Conservation (phyloP, 352 stramenopile species). For the Globisporangium spiculum region DNA sequence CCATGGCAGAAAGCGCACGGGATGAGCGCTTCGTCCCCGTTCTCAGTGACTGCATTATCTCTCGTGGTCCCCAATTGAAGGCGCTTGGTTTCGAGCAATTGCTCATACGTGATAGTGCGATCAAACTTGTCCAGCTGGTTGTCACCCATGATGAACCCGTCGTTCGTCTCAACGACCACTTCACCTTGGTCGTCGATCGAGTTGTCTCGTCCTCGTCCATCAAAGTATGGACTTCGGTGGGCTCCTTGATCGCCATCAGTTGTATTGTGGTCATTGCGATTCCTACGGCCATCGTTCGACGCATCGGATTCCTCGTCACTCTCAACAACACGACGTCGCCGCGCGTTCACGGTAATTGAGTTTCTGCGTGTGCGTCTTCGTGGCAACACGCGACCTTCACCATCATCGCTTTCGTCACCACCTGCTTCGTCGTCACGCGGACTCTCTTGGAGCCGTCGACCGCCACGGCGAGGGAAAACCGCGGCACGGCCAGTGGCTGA, state of each 20-base stretch:
- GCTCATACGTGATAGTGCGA: conserved; percentile 47
- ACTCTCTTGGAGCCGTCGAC: conserved; percentile 27
- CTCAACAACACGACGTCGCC: conserved; percentile 12
- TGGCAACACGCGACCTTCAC: conserved; percentile 2
- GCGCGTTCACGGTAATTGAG: neutral
- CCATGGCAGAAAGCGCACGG: conserved; percentile 77
- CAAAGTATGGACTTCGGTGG: conserved; percentile 18
- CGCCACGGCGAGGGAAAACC: conserved; percentile 33
- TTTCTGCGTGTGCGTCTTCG: conserved; percentile 16
- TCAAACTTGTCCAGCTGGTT: conserved; percentile 86
- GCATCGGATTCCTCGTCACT: conserved; percentile 13
- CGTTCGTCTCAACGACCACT: conserved; percentile 79
- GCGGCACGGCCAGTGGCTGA: conserved; percentile 12
- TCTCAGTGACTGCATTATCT: conserved; percentile 23
- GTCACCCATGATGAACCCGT: conserved; percentile 78
- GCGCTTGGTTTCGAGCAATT: conserved; percentile 61
- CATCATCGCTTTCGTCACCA: conserved; percentile 11
- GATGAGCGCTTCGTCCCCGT: conserved; percentile 47
- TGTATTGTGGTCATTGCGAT: conserved; percentile 3
- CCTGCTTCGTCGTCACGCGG: conserved; percentile 3
- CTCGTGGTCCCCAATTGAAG: conserved; percentile 29
- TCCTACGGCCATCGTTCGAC: neutral
- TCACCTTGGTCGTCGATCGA: conserved; percentile 28
- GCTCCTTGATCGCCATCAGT: conserved; percentile 10
- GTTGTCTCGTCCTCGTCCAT: conserved; percentile 4